Conservation (phyloP, 441 rosid species). For the Croton setiger region DNA sequence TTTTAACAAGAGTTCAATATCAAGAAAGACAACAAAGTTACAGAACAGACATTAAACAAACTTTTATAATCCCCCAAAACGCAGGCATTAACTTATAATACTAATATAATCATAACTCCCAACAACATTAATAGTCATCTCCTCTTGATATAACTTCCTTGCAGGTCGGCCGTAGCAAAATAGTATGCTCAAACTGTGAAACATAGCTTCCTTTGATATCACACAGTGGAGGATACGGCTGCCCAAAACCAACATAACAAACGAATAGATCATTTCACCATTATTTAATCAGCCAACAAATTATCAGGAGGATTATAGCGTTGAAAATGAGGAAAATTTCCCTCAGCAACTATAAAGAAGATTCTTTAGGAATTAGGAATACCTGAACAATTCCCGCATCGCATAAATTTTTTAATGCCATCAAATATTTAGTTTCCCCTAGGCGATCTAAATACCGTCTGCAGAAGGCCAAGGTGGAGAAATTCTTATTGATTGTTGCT, state of each 20-base stretch:
- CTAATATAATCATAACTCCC: too few species aligned
- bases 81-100: neutral
- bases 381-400: conserved; percentile 94
- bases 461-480: conserved; percentile 91
- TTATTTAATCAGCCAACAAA: too few species aligned
- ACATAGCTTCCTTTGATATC: conserved; percentile 90
- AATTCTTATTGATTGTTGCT: conserved; percentile 90
- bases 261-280: too few species aligned
- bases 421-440: conserved; percentile 83
- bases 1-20: neutral
- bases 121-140: conserved; percentile 53
- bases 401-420: conserved; percentile 84
- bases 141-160: conserved; percentile 94
- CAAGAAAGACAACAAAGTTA: neutral
- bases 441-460: conserved; percentile 83
- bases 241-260: conserved; percentile 21
- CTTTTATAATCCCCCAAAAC: neutral
- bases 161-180: conserved; percentile 92
- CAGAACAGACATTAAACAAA: neutral
- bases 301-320: too few species aligned
- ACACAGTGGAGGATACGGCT: conserved; percentile 93
- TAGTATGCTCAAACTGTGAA: conserved; percentile 93
- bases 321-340: too few species aligned
- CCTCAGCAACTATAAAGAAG: too few species aligned
- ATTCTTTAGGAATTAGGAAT: conserved; percentile 11